These are phyloP conservation scores for Cadophora luteo-olivacea DNA, from an alignment of 2,329 filamentous ascomycete species.

Conservation along the genomic window DNA sequence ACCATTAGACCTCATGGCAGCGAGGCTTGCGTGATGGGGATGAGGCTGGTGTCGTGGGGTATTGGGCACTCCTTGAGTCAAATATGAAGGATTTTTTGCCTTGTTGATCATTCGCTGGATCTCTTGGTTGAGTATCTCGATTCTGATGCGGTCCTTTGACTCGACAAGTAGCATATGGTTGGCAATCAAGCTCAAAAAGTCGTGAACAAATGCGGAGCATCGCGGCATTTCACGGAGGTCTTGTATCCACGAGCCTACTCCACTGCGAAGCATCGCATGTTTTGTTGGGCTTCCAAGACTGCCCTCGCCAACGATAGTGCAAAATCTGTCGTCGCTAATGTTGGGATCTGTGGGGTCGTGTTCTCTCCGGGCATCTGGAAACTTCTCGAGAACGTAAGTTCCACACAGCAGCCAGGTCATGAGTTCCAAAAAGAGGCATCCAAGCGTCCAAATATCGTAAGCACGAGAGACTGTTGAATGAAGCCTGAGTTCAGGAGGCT, in stretches of 20 bases:
- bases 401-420: constrained; percentile 47
- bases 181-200: constrained; percentile 29
- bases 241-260: constrained; percentile 24
- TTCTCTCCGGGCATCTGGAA: constrained; percentile 10
- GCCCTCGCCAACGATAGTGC: constrained; percentile 8
- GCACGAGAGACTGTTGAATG: constrained; percentile 42
- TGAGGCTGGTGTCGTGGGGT: too few relatives aligned
- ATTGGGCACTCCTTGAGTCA: background rate
- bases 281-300: background rate
- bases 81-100: constrained; percentile 19
- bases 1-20: too few relatives aligned
- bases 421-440: constrained; percentile 48
- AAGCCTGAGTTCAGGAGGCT: constrained; percentile 48
- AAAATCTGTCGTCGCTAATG: constrained; percentile 21
- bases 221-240: constrained; percentile 23
- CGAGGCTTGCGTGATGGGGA: too few relatives aligned
- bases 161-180: constrained; percentile 22
- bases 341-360: background rate
- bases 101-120: constrained; percentile 13
- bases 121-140: constrained; percentile 15
- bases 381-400: constrained; percentile 24
- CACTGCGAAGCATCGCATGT: constrained; percentile 7
- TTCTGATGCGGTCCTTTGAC: constrained; percentile 18
- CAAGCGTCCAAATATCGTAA: constrained; percentile 49
- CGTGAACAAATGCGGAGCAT: constrained; percentile 24